Percentiles rank a stretch among this genome's conserved stretches.
These are phyloP conservation scores for Trypanosoma rangeli DNA, from an alignment of 208 protist species.

Conservation along the genomic window DNA sequence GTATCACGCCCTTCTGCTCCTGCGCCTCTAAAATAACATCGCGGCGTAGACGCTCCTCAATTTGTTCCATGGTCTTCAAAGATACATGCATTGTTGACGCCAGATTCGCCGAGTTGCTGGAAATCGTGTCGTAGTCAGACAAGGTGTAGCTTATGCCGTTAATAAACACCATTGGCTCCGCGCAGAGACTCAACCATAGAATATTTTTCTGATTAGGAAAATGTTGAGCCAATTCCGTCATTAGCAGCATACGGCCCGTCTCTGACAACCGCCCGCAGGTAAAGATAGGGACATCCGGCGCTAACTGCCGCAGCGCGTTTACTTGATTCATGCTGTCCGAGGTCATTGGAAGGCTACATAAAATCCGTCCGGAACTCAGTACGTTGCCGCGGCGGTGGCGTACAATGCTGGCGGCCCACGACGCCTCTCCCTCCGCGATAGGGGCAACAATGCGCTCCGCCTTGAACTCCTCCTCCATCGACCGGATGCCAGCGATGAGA, in stretches of 20 bases:
- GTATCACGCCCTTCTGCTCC: slow-evolving; percentile 67
- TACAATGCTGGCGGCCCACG: slow-evolving; percentile 51
- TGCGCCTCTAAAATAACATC: slow-evolving; percentile 83
- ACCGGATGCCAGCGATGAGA: slow-evolving; percentile 68
- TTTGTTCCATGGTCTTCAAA: slow-evolving; percentile 78
- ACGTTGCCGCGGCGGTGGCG: slow-evolving; percentile 76
- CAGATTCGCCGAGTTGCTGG: slow-evolving; percentile 21
- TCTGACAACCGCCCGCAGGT: slow-evolving; percentile 67
- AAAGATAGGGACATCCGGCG: slow-evolving; percentile 79
- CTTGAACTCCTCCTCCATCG: slow-evolving; percentile 73
- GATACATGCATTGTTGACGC: slow-evolving; percentile 87
- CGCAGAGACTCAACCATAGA: slow-evolving; percentile 82
- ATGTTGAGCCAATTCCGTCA: slow-evolving; percentile 45
- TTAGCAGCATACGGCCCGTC: slow-evolving; percentile 38
- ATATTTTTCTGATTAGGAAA: slow-evolving; percentile 61
- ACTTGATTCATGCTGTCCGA: slow-evolving; percentile 11
- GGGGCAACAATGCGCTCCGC: slow-evolving; percentile 64
- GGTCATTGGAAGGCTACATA: slow-evolving; percentile 69
- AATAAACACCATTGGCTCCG: slow-evolving; percentile 85
- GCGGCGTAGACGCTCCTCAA: slow-evolving; percentile 80
- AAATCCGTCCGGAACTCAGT: slow-evolving; percentile 73
- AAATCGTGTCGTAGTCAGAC: slow-evolving; percentile 55
- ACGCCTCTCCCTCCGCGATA: slow-evolving; percentile 34
- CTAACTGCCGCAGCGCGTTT: slow-evolving; percentile 69
- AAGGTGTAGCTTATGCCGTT: slow-evolving; percentile 84